Percentiles rank a stretch among this genome's conserved stretches.
These are phyloP conservation scores for Ricinus communis DNA, from an alignment of 345 rosid species.

Conservation along the genomic window DNA sequence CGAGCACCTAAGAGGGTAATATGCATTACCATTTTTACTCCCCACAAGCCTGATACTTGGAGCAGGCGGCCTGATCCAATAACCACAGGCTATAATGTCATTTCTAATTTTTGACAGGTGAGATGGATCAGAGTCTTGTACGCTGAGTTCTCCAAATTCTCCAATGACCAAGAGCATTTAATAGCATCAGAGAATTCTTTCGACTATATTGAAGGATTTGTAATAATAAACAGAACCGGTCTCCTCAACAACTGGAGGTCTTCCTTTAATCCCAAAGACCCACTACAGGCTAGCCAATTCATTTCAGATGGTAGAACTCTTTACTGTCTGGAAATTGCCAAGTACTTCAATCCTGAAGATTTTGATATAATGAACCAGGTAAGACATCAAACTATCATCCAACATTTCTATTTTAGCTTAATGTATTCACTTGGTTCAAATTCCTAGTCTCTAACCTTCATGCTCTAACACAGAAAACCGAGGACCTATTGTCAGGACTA, in stretches of 20 bases:
- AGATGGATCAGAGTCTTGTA: conserved; percentile 90
- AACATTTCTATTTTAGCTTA: neutral
- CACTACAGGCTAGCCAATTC: conserved; percentile 69
- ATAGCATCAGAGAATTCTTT: conserved; percentile 59
- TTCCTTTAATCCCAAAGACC: conserved; percentile 70
- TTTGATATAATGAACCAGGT: conserved; percentile 49
- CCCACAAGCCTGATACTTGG: neutral
- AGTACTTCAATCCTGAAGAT: conserved; percentile 65
- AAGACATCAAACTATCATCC: conserved; percentile 3
- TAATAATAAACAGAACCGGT: conserved; percentile 69
- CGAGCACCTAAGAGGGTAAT: conserved; percentile 69
- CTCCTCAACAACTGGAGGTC: conserved; percentile 82
- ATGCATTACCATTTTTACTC: neutral
- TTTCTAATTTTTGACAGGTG: conserved; percentile 50
- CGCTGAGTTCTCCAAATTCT: conserved; percentile 73
- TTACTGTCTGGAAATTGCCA: conserved; percentile 84
- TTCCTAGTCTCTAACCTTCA: conserved; percentile 1
- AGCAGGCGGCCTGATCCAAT: neutral
- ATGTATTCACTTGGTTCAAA: neutral
- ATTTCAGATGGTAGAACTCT: conserved; percentile 71
- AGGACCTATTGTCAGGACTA: conserved; percentile 57
- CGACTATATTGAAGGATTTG: conserved; percentile 93
- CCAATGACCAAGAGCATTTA: conserved; percentile 78
- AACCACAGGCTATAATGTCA: conserved; percentile 8
- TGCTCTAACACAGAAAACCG: conserved; percentile 48